Conservation (phyloP, 129 eudicot species). For the Logfia minima region DNA sequence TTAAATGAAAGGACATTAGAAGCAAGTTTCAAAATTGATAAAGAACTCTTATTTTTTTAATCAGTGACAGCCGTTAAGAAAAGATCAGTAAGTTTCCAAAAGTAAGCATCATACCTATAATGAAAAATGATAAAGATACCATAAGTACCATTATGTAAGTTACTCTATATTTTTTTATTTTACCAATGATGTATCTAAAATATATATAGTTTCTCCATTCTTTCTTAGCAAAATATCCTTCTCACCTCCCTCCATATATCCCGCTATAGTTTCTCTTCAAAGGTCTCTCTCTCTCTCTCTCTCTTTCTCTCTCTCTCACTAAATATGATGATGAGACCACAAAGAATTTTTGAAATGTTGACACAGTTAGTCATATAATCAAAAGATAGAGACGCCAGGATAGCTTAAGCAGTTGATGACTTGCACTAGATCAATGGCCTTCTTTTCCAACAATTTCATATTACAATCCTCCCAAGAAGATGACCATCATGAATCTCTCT, state of each 20-base stretch:
- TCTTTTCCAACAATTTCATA: conserved; percentile 80
- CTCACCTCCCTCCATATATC: not conserved
- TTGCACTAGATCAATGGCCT: conserved; percentile 67
- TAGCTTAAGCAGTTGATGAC: conserved; percentile 26
- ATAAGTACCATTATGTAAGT: not conserved
- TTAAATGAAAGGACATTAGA: too few relatives aligned
- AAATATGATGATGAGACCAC: conserved; percentile 29
- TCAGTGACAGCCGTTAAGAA: too few relatives aligned
- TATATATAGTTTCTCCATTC: conserved; percentile 24
- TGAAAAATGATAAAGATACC: too few relatives aligned
- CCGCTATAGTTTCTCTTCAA: conserved; percentile 4
- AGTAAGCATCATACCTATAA: too few relatives aligned
- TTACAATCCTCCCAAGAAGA: conserved; percentile 66
- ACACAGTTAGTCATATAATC: conserved; percentile 20
- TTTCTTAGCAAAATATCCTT: conserved; percentile 19
- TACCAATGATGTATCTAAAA: not conserved
- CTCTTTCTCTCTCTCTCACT: conserved; percentile 28
- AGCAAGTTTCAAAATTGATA: too few relatives aligned
- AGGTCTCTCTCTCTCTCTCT: conserved; percentile 22
- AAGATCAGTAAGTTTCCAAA: too few relatives aligned
- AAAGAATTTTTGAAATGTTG: conserved; percentile 30
- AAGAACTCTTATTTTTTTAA: too few relatives aligned
- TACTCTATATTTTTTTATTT: not conserved
- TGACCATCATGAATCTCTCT: conserved; percentile 58
- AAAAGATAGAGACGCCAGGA: conserved; percentile 1